These are phyloP conservation scores for Neurospora africana DNA, from an alignment of 495 filamentous ascomycete genomes.

Conservation along the genomic window DNA sequence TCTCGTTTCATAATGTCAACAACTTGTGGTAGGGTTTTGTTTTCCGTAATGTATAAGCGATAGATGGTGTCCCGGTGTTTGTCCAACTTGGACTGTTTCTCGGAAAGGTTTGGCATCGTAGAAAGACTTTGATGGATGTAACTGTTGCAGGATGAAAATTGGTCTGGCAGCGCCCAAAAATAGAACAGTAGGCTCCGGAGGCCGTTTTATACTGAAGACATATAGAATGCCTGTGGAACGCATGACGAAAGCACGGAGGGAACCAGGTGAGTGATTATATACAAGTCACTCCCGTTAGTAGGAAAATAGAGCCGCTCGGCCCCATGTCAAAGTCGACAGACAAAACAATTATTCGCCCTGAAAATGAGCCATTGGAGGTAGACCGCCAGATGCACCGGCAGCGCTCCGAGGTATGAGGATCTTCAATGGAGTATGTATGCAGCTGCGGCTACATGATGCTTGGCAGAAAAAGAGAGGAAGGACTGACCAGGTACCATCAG, in stretches of 20 bases:
- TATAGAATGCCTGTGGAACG: not conserved
- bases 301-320: not conserved
- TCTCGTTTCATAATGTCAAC: slow-evolving; percentile 11
- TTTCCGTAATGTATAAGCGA: slow-evolving; percentile 14
- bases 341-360: not conserved
- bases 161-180: not conserved
- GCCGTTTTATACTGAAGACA: not conserved
- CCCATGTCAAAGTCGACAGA: not conserved
- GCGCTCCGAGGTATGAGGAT: not conserved
- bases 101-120: slow-evolving; percentile 1
- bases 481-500: not conserved
- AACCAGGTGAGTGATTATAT: not conserved
- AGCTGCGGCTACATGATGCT: not conserved
- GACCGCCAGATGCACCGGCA: not conserved
- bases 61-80: slow-evolving; percentile 9
- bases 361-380: not conserved
- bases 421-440: not conserved
- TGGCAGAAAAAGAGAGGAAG: not conserved
- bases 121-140: not conserved
- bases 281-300: not conserved
- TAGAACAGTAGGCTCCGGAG: not conserved
- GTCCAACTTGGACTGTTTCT: slow-evolving; percentile 7
- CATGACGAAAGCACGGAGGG: not conserved
- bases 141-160: not conserved
- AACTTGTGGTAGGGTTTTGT: slow-evolving; percentile 11